phyloP scores from a whole-genome alignment of 148 eudicot genomes.

The Cornus kousa region DNA sequence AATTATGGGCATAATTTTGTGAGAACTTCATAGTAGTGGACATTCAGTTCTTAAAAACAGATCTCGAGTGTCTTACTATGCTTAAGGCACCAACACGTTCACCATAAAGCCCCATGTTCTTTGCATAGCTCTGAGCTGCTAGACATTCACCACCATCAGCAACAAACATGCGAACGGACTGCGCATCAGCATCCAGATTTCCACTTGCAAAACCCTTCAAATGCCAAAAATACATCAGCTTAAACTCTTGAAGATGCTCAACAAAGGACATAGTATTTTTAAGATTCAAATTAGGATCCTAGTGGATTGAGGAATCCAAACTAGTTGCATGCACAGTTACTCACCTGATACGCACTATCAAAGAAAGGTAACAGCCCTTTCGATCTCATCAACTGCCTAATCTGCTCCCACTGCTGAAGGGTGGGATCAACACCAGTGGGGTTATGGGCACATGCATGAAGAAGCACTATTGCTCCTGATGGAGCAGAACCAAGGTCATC shows the following conservation, averaged over 20 bases:
- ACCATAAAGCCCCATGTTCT: constrained; percentile 96
- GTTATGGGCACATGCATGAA: constrained; percentile 99
- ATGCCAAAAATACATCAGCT: constrained; percentile 6
- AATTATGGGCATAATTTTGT: background rate
- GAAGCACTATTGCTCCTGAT: constrained; percentile 87
- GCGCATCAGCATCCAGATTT: constrained; percentile 84
- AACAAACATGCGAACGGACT: constrained; percentile 81
- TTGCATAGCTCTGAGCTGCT: constrained; percentile 97
- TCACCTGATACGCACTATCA: constrained; percentile 98
- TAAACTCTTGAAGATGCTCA: background rate
- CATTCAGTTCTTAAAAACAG: background rate
- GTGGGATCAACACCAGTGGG: constrained; percentile 99
- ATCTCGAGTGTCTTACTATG: constrained; percentile 54
- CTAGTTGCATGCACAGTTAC: background rate
- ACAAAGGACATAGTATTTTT: background rate
- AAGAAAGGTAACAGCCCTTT: constrained; percentile 82
- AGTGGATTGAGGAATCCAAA: background rate
- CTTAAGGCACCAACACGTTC: constrained; percentile 98
- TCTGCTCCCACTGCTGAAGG: constrained; percentile 81
- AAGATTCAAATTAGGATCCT: background rate
- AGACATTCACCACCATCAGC: constrained; percentile 94
- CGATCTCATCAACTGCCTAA: constrained; percentile 79
- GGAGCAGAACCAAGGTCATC: constrained; percentile 97
- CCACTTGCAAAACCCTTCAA: constrained; percentile 98
- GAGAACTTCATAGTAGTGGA: background rate